phyloP scores from a whole-genome alignment of 2,329 filamentous ascomycete species.

The Diaporthe capsici region DNA sequence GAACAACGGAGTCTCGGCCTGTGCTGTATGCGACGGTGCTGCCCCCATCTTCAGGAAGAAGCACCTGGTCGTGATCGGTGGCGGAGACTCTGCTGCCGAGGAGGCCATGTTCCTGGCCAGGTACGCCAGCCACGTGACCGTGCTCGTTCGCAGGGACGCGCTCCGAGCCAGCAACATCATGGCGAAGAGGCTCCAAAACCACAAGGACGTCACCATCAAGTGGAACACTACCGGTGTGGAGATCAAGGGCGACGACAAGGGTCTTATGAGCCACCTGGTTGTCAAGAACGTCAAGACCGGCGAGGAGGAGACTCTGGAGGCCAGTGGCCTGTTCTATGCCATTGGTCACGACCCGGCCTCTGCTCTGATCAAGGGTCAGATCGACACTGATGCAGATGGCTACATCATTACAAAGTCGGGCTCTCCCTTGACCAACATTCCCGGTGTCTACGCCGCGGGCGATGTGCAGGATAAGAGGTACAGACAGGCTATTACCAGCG shows the following conservation, averaged over 20 bases:
- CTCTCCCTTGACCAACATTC: constrained; percentile 87
- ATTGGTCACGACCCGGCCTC: constrained; percentile 97
- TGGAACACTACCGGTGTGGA: constrained; percentile 88
- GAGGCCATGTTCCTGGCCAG: constrained; percentile 98
- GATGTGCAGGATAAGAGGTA: constrained; percentile 99
- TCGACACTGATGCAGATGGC: constrained; percentile 89
- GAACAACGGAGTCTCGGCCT: constrained; percentile 96
- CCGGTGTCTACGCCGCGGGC: constrained; percentile 95
- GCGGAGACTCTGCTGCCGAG: constrained; percentile 96
- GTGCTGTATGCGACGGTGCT: constrained; percentile 96
- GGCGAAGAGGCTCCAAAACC: constrained; percentile 83
- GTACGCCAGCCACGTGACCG: constrained; percentile 95
- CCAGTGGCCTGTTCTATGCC: constrained; percentile 96
- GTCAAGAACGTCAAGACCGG: constrained; percentile 85
- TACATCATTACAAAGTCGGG: constrained; percentile 93
- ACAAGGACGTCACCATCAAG: constrained; percentile 91
- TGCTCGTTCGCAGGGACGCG: constrained; percentile 89
- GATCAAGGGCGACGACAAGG: constrained; percentile 86
- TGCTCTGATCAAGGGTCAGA: constrained; percentile 87
- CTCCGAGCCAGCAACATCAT: constrained; percentile 93
- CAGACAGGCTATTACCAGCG: constrained; percentile 96
- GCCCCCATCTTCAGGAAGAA: constrained; percentile 98
- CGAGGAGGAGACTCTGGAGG: constrained; percentile 84
- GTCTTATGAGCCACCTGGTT: constrained; percentile 89
- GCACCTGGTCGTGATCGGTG: constrained; percentile 94